A percentile compares a stretch with the other conserved stretches of the same genome.
Conservation (phyloP, 1,139 yeast species). For the Blastobotrys elegans region DNA sequence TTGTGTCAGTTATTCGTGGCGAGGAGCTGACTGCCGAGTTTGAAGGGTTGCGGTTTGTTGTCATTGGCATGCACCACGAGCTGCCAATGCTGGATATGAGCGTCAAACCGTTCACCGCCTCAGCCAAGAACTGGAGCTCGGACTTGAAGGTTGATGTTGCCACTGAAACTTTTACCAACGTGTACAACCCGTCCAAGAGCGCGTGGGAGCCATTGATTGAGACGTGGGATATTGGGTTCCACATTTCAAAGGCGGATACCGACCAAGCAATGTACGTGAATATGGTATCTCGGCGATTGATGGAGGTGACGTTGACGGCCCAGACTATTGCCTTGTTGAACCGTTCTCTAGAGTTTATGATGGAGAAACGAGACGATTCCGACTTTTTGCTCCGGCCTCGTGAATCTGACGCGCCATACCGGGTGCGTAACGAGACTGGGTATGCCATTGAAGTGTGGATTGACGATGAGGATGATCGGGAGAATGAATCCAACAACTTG, state of each 20-base stretch:
- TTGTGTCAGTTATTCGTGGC: slow-evolving; percentile 42
- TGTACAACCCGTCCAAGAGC: slow-evolving; percentile 85
- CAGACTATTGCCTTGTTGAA: slow-evolving; percentile 45
- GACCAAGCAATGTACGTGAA: slow-evolving; percentile 51
- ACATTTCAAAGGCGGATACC: slow-evolving; percentile 48
- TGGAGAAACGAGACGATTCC: slow-evolving; percentile 58
- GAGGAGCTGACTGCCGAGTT: slow-evolving; percentile 68
- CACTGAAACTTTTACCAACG: slow-evolving; percentile 66
- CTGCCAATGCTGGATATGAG: slow-evolving; percentile 83
- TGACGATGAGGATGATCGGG: slow-evolving; percentile 32
- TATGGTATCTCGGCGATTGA: slow-evolving; percentile 64
- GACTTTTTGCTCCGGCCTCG: slow-evolving; percentile 53
- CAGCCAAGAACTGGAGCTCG: slow-evolving; percentile 86
- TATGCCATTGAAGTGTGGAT: slow-evolving; percentile 73
- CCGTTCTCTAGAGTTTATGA: slow-evolving; percentile 57
- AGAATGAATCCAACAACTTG: slow-evolving; percentile 17
- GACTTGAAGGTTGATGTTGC: slow-evolving; percentile 61
- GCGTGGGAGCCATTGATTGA: slow-evolving; percentile 96
- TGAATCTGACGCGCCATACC: slow-evolving; percentile 79
- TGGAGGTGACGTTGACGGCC: slow-evolving; percentile 79
- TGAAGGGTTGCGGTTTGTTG: slow-evolving; percentile 79
- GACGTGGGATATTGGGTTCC: slow-evolving; percentile 77
- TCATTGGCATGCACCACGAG: slow-evolving; percentile 92
- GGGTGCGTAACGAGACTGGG: slow-evolving; percentile 81
- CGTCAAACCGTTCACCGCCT: slow-evolving; percentile 65